Base-by-base conservation (phyloP, 83 land plant species). In the Isoetes engelmannii region DNA sequence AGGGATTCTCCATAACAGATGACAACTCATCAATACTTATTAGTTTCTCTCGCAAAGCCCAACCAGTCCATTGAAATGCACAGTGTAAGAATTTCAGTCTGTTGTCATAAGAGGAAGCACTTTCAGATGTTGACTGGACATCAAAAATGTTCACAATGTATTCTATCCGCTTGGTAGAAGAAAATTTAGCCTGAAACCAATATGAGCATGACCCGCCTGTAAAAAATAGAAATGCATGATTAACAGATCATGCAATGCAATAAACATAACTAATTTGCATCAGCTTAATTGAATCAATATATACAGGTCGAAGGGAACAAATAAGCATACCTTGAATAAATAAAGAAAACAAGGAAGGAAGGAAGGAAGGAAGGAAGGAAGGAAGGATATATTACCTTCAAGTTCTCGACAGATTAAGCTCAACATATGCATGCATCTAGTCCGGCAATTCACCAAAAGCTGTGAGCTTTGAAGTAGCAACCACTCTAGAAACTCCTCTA, bases 371-470 rank as follows among this genome's bases (percentile, higher is more conserved):
- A 43, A 46, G 21, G 4, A 47, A 19, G 57, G 4, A 69, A 13
- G 5, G 66, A 19, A n/a, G 13, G 42, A 77, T 58, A 28, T 28
- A 28, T 55, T 41, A 81, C 84, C 78, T 53, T 65, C 74, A 46
- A 69, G 65, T 44, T 46, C 15, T 46, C 60, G 54, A 74, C 77
- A 77, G 0, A 70, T 61, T 12, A 74, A 58, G 65, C 62, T 65
- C 45, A 81, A 78, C 53, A 81, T 51, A 48, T 42, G 50, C 84
- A 78, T 81, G 64, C 82, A 81, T 71, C 67, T 81, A 47, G 62
- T 60, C 54, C 84, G 77, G 47, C 78, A 69, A 17, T 70, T 78
- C 57, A 77, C 84, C 67, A 73, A 74, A 42, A 59, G 47, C 62
- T 48, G 65, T 44, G 70, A 55, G 13, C 81, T 81, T 71, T 81